These are phyloP conservation scores for Penicillium glabrum DNA, from an alignment of 2,329 filamentous ascomycete genomes.

Conservation along the genomic window DNA sequence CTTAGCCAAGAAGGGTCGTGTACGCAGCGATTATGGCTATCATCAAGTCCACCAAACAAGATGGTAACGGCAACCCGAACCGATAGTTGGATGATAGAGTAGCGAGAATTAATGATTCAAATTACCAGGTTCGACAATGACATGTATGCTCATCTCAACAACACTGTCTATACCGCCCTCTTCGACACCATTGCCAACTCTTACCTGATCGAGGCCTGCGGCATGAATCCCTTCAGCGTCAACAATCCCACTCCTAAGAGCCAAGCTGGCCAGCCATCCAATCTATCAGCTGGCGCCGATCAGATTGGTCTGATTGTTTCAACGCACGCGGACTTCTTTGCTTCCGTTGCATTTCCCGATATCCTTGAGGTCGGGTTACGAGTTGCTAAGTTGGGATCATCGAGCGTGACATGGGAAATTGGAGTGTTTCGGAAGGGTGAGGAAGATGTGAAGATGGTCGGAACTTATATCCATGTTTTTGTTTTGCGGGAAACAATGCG, in stretches of 20 bases:
- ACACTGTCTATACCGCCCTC: conserved; percentile 79
- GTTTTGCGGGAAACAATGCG: conserved; percentile 71
- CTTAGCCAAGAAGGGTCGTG: conserved; percentile 60
- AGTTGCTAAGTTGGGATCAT: conserved; percentile 79
- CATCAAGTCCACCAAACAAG: conserved; percentile 79
- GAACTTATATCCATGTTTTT: conserved; percentile 84
- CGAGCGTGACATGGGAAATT: conserved; percentile 87
- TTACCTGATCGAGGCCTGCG: conserved; percentile 78
- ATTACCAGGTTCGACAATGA: conserved; percentile 75
- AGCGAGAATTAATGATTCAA: neutral
- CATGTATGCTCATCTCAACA: conserved; percentile 94
- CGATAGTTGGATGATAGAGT: neutral
- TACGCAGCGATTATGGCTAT: conserved; percentile 71
- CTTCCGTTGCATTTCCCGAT: conserved; percentile 76
- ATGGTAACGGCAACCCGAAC: conserved; percentile 60
- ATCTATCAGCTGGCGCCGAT: conserved; percentile 36
- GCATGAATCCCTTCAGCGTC: conserved; percentile 67
- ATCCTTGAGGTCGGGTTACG: conserved; percentile 78
- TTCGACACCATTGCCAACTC: conserved; percentile 90
- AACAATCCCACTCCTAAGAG: conserved; percentile 21
- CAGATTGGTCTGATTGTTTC: conserved; percentile 84
- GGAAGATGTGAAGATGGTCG: conserved; percentile 76
- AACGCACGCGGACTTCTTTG: conserved; percentile 82
- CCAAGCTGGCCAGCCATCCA: conserved; percentile 9
- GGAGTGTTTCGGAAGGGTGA: conserved; percentile 77